Base-by-base conservation (phyloP, 345 rosid genomes). In the Ceriops decandra region DNA sequence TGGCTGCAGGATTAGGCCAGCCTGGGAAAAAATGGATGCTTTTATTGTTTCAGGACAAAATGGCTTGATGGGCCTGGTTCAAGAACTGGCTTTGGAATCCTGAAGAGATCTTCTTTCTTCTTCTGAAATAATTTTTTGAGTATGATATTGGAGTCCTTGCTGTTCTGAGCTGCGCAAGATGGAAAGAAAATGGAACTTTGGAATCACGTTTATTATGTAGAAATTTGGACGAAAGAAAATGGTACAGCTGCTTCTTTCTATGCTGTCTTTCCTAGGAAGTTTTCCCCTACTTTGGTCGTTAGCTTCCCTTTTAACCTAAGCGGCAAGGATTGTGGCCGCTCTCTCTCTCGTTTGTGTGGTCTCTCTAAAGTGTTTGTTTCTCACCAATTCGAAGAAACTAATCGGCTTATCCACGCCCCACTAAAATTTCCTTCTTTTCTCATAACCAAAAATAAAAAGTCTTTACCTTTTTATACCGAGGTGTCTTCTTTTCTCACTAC, bases 141-240 rank as follows among this genome's bases (percentile, higher is more conserved):
- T 54, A 10, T 11, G 1, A 26, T 5, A 13, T 8, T 9, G 59
- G 59, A 54, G 30, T 54, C 5, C 59, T 57, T 21, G 19, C 7
- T 35, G 68, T 46, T 31, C 51, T 63, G 42, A 24, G 20, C 13
- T 42, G 63, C 5, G 52, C 51, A 62, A 30, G 20, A 52, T 16
- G 47, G 59, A 5, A 16, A 53, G 36, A 64, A 66, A 57, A 35
- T 65, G 79, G 76, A 74, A 61, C 83, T 80, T 82, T 32, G 72
- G 53, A 60, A 28, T 66, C 83, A 82, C 78, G 82, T 74, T 81
- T 77, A 20, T 65, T 20, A 57, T 60, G 75, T 22, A 82, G 77
- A 81, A 80, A 80, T 69, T 78, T 61, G 53, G 74, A 71, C 75
- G 80, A 69, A 85, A 74, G 74, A 64, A 76, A 80, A 77, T 80